Base-by-base conservation (phyloP, 2,329 filamentous ascomycete species). In the Emergomyces pasteurianus region DNA sequence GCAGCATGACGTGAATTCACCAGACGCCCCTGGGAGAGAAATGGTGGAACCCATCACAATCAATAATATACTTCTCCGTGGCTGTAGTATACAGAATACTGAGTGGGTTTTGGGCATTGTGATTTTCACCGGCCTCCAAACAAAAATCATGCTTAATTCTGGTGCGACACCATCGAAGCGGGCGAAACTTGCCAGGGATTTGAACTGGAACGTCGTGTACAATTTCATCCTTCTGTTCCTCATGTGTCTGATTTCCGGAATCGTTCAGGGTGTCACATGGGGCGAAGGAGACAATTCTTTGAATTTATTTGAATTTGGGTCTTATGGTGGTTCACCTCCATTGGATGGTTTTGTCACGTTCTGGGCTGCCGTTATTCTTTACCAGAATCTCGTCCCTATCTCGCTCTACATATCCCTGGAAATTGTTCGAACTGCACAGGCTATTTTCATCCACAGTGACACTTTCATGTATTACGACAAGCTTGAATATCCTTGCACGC, bases 71-170 rank as follows among this genome's bases (percentile, higher is more conserved):
- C 83, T 99, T 36, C 84, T 99, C 52, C 88, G 94, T 79, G 94
- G 94, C 60, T 96, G 91, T 76, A 95, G 91, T 67, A 77, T 99
- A 56, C 86, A 92, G 65, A 99, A 97, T 73, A 99, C 94, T 0
- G 92, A 97, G 70, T 99, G 94, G 94, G 82, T 91, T 59, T 82
- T 99, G 6, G 94, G 92, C 59, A 83, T 99, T 2, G 92, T 97
- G 57, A 80, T 95, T 21, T 99, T 95, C 75, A 97, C 94, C 16
- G 94, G 94, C 40, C 86, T 92, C 70, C 92, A 99, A 73, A 96
- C 92, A 40, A 99, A 97, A 78, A 97, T 96, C 73, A 99, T 99
- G 94, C 88, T 96, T 78, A 99, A 99, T 72, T 89, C 94, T 34
- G 94, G 94, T 63, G 87, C 92, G 64, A 99, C 94, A 1, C 94